These are phyloP conservation scores for Glycyrrhiza uralensis DNA, from an alignment of 306 rosid species.

Conservation along the genomic window DNA sequence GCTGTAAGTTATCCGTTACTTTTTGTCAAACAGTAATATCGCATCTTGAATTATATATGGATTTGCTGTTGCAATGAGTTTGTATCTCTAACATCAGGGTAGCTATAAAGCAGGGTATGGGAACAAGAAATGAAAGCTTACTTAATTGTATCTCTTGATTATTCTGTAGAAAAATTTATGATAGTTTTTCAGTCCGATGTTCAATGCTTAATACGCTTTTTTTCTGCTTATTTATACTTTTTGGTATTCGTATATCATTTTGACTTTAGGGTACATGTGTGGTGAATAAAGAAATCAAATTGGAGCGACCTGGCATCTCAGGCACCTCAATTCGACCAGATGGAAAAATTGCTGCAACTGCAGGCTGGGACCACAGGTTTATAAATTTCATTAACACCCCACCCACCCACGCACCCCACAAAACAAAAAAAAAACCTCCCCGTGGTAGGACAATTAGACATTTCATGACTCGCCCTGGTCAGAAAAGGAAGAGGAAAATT, in stretches of 20 bases:
- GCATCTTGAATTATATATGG: neutral
- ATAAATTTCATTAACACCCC: neutral
- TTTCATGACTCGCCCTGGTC: neutral
- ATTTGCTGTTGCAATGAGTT: neutral
- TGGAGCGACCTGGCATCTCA: conserved; percentile 92
- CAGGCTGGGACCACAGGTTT: conserved; percentile 99
- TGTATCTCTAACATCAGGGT: neutral
- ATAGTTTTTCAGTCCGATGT: conserved; percentile 10
- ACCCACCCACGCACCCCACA: neutral
- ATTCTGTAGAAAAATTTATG: neutral
- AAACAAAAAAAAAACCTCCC: no score
- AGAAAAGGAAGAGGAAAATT: neutral
- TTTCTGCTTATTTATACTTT: neutral
- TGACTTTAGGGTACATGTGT: conserved; percentile 61
- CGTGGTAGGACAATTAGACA: neutral
- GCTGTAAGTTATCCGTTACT: no score
- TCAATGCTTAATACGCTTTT: neutral
- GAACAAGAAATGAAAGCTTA: conserved; percentile 7
- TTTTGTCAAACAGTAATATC: no score
- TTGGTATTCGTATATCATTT: neutral
- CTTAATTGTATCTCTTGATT: conserved; percentile 13
- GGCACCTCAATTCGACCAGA: conserved; percentile 77
- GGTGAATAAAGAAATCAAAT: conserved; percentile 62
- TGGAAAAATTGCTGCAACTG: conserved; percentile 76
- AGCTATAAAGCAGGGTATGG: neutral